Evolutionary conservation across 1,284 basidiomycete genomes (phyloP), one percentile per base, ranked within the genome.

Genomic region (Ganoderma boninense): DNA sequence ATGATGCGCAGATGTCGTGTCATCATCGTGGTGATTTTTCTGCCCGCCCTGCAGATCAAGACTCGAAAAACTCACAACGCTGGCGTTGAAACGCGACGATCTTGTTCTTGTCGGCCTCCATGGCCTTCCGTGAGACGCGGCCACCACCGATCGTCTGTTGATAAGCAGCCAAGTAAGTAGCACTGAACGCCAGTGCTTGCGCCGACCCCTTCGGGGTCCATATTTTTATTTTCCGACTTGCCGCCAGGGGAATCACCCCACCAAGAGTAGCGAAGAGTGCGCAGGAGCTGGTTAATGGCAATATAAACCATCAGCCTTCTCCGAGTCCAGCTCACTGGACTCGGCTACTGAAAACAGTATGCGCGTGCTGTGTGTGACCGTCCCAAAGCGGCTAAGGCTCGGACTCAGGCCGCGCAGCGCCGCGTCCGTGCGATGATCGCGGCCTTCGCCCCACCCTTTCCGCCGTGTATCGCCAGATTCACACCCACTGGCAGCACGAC

Each of bases 351-450:
- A 2, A 32, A 32, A 32, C 29, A 32, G 10, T 29, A 13, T 16
- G 5, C 26, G 54, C 46, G 52, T 26, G 52, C 23, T 23, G 52
- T 56, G 54, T 57, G 54, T 29, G 32, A 57, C 32, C 29, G 29
- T 57, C 54, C 32, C 4, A 18, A 32, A 35, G 4, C 18, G 54
- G 26, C 29, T 57, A 57, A 57, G 54, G 52, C 29, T 54, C 46
- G 46, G 46, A 49, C 46, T n/a, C 52, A 54, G 52, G 54, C 29
- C 54, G 29, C 14, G 32, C 54, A 52, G 29, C n/a, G 54, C 26
- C 54, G 49, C 54, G 32, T 57, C 29, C 54, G 54, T 35, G 54
- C 54, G 54, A 57, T 35, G 54, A 57, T 57, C 54, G 32, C 29
- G 54, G 26, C 14, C 26, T 32, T 11, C 54, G 54, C 54, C 54